Conservation (phyloP, 371 early-diverging fungal genomes). For the Mycotypha africana region DNA sequence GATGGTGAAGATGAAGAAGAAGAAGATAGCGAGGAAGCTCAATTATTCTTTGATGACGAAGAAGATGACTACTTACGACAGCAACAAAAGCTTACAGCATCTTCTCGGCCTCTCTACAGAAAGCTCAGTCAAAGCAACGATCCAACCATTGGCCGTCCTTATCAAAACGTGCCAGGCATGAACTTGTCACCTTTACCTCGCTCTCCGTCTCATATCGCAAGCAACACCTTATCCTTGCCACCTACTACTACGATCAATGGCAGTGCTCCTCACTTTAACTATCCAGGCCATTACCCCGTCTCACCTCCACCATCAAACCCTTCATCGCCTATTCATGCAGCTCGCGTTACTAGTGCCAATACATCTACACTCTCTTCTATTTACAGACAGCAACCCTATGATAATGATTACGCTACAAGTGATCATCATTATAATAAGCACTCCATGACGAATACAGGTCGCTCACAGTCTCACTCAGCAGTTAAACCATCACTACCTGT, state of each 20-base stretch:
- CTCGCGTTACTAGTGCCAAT: conserved; percentile 30
- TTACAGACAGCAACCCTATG: neutral
- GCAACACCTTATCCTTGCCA: neutral
- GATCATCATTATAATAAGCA: conserved; percentile 13
- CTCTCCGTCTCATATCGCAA: conserved; percentile 11
- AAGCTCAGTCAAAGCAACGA: conserved; percentile 3
- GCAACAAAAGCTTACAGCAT: neutral
- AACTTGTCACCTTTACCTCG: conserved; percentile 26
- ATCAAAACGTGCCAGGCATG: conserved; percentile 19
- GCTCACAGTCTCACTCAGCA: conserved; percentile 43
- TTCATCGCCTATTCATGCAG: conserved; percentile 50
- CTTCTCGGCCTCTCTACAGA: too few species aligned
- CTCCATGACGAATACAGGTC: conserved; percentile 14
- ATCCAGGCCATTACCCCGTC: conserved; percentile 37
- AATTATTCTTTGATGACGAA: conserved; percentile 42
- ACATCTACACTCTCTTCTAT: conserved; percentile 14
- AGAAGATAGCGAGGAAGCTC: conserved; percentile 38
- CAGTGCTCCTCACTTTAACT: conserved; percentile 1
- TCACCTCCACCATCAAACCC: conserved; percentile 61
- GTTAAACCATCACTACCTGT: conserved; percentile 13
- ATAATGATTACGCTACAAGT: too few species aligned
- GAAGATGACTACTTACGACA: conserved; percentile 10
- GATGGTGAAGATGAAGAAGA: conserved; percentile 13
- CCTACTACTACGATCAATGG: neutral
- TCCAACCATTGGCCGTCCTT: conserved; percentile 10